These are phyloP conservation scores for Pelargonium australe DNA, from an alignment of 441 rosid genomes.

Conservation along the genomic window DNA sequence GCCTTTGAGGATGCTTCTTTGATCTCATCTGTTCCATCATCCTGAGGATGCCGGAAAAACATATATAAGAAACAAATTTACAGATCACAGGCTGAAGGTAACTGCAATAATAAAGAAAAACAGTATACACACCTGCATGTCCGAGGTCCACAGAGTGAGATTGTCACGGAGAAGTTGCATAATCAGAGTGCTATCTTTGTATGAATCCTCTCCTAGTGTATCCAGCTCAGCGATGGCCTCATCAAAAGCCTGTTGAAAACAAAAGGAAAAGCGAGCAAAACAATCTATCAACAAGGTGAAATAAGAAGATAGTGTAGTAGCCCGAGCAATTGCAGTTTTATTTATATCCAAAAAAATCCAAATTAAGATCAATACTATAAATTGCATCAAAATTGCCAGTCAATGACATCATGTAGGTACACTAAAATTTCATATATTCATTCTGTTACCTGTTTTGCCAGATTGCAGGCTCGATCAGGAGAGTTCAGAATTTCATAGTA, in stretches of 20 bases:
- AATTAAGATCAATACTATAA: too few species aligned
- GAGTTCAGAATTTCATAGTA: slow-evolving; percentile 73
- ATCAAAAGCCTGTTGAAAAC: slow-evolving; percentile 43
- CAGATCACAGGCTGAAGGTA: background rate
- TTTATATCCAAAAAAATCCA: too few species aligned
- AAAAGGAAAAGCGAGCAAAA: background rate
- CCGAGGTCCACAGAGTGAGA: slow-evolving; percentile 72
- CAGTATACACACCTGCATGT: slow-evolving; percentile 45
- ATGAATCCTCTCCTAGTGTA: slow-evolving; percentile 66
- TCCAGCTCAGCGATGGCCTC: slow-evolving; percentile 42
- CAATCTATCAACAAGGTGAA: too few species aligned
- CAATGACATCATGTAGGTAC: background rate
- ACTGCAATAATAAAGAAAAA: background rate
- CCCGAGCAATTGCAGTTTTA: too few species aligned
- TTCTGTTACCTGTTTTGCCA: slow-evolving; percentile 40
- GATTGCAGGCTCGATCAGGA: slow-evolving; percentile 52
- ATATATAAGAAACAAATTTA: background rate
- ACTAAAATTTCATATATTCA: background rate
- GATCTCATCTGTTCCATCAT: slow-evolving; percentile 43
- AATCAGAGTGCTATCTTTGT: slow-evolving; percentile 74
- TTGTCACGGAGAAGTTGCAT: slow-evolving; percentile 78
- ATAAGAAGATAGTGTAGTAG: too few species aligned
- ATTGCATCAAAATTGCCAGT: background rate
- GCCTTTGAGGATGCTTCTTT: slow-evolving; percentile 37
- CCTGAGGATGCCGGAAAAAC: slow-evolving; percentile 20